Evolutionary conservation across 192 early-diverging fungal species (phyloP).

Genomic region (Mortierella antarctica): DNA sequence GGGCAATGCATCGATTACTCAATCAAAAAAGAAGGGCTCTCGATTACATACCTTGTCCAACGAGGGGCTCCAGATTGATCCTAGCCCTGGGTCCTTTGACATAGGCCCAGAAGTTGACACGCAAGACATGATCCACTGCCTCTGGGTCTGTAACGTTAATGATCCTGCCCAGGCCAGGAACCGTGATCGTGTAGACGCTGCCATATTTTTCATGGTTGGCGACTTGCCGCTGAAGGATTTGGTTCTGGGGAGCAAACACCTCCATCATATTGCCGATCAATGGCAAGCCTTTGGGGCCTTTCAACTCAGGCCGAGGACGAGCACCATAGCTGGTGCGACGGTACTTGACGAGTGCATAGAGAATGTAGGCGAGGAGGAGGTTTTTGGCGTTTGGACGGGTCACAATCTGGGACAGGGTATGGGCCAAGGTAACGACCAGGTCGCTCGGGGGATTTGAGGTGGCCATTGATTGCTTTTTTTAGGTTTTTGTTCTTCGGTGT

Average conservation of each 20-base stretch:
- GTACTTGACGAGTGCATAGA: conserved; percentile 37
- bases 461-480: too few species aligned
- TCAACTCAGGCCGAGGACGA: conserved; percentile 35
- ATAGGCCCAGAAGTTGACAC: conserved; percentile 34
- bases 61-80: conserved; percentile 13
- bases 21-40: too few species aligned
- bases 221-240: conserved; percentile 5
- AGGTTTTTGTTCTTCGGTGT: too few species aligned
- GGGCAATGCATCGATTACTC: not conserved
- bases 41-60: conserved; percentile 16
- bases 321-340: conserved; percentile 19
- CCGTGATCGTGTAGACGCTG: conserved; percentile 10
- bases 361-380: not conserved
- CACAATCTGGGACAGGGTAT: too few species aligned
- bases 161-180: conserved; percentile 21
- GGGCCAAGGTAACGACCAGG: too few species aligned
- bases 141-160: conserved; percentile 33
- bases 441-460: too few species aligned
- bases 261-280: conserved; percentile 33
- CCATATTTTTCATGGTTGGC: conserved; percentile 16
- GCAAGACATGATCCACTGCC: conserved; percentile 26
- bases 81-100: conserved; percentile 25
- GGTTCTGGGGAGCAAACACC: not conserved
- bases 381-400: too few species aligned
- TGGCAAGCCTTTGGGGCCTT: conserved; percentile 33